Evolutionary conservation across 768 basidiomycete species (phyloP), one percentile per base, ranked within the genome.

Genomic region (Suillus spraguei): DNA sequence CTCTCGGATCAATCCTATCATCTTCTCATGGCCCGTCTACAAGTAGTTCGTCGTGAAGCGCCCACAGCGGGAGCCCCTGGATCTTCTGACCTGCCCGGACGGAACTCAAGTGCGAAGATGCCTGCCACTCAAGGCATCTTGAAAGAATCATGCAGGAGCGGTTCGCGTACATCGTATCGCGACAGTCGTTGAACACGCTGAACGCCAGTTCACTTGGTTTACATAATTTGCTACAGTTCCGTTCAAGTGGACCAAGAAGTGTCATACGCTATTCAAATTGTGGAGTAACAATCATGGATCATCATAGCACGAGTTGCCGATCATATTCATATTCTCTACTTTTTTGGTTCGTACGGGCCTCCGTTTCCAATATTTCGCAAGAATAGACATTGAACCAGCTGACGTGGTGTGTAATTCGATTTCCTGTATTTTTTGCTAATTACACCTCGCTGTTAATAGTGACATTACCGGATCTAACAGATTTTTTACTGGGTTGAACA

Each of bases 301-400:
- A 35, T 64, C 28, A 62, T 32, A 55, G 32, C 46, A 44, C 14
- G 53, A 53, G n/a, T 33, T 52, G 42, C 13, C 9, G 59, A 49
- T 56, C 38, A 60, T 52, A 9, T 58, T 47, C n/a, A n/a, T n/a
- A n/a, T n/a, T n/a, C n/a, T n/a, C 24, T 14, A 44, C 41, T 17
- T 35, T 50, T 59, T 66, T 62, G 32, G 38, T 28, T 59, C 35
- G 42, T 54, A 39, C 52, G 66, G 61, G 32, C 36, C 42, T 56
- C 66, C 64, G 66, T 53, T 52, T 59, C 54, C 44, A 16, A 4
- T 44, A 35, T 47, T 13, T 32, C 13, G 22, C n/a, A 59, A 33
- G 32, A 28, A 50, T 44, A 59, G 44, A 24, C 41, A 60, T 4
- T 11, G 33, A 63, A 36, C 24, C 62, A 41, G 62, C 49, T 55